Evolutionary conservation across 106 monocot species (phyloP).

Genomic region (Iris macrosiphon): DNA sequence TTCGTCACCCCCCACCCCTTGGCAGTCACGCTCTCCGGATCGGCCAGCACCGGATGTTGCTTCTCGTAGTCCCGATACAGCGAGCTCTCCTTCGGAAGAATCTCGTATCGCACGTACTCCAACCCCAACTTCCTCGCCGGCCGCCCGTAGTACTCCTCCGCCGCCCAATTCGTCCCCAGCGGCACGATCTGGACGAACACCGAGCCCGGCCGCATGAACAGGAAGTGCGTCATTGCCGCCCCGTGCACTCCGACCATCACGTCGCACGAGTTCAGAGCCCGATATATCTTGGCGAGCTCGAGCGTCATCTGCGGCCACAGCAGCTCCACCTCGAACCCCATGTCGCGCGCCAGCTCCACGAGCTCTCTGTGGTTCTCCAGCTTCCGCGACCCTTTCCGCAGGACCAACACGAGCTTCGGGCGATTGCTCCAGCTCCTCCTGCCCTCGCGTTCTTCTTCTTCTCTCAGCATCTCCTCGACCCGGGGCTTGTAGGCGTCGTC

Average conservation of each 20-base stretch:
- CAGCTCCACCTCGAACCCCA: constrained; percentile 42
- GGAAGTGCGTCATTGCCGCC: constrained; percentile 81
- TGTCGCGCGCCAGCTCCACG: constrained; percentile 17
- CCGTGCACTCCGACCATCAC: constrained; percentile 87
- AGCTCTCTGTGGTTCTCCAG: constrained; percentile 46
- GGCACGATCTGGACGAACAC: constrained; percentile 76
- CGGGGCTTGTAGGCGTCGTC: constrained; percentile 6
- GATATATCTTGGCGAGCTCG: constrained; percentile 41
- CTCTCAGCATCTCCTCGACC: constrained; percentile 57
- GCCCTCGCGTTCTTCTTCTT: constrained; percentile 36
- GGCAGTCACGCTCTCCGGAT: constrained; percentile 26
- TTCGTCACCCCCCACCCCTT: constrained; percentile 70
- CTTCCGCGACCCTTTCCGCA: constrained; percentile 40
- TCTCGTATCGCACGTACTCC: constrained; percentile 56
- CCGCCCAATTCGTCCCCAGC: constrained; percentile 72
- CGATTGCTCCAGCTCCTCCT: constrained; percentile 18
- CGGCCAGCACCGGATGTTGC: constrained; percentile 22
- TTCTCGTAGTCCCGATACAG: constrained; percentile 29
- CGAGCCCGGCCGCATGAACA: constrained; percentile 61
- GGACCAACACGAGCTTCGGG: constrained; percentile 51
- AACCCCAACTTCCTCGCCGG: constrained; percentile 66
- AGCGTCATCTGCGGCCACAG: constrained; percentile 38
- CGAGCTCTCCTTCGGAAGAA: constrained; percentile 62
- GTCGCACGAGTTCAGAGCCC: constrained; percentile 30
- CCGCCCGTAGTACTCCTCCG: constrained; percentile 69